Evolutionary conservation across 805 yeast genomes (phyloP).

Genomic region (Candida sanyiensis): DNA sequence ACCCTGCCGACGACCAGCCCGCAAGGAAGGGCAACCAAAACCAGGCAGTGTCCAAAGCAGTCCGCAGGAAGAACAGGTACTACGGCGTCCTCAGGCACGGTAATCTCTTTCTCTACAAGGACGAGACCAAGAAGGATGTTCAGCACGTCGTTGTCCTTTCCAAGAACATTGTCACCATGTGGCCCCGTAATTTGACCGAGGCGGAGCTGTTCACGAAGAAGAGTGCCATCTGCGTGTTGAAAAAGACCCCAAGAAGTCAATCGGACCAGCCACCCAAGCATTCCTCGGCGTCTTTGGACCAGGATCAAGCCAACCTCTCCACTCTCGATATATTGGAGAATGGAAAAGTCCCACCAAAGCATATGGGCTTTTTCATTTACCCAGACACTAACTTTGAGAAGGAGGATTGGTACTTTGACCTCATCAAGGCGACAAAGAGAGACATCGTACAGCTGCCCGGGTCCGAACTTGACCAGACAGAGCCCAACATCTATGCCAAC

Average conservation of each 20-base stretch:
- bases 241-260: slow-evolving; percentile 32
- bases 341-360: slow-evolving; percentile 27
- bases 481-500: slow-evolving; percentile 63
- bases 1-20: slow-evolving; percentile 3
- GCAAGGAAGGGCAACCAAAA: slow-evolving; percentile 10
- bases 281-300: slow-evolving; percentile 23
- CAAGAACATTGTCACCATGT: slow-evolving; percentile 63
- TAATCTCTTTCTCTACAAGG: slow-evolving; percentile 77
- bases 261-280: slow-evolving; percentile 30
- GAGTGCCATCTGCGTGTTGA: slow-evolving; percentile 70
- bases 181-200: slow-evolving; percentile 79
- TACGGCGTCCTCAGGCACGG: slow-evolving; percentile 80
- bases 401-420: slow-evolving; percentile 89
- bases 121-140: slow-evolving; percentile 57
- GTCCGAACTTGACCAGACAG: slow-evolving; percentile 31
- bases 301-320: slow-evolving; percentile 11
- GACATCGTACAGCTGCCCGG: slow-evolving; percentile 20
- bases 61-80: slow-evolving; percentile 51
- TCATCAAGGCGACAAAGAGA: slow-evolving; percentile 68
- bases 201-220: slow-evolving; percentile 76
- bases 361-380: slow-evolving; percentile 52
- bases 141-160: slow-evolving; percentile 75
- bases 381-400: slow-evolving; percentile 75
- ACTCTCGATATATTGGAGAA: slow-evolving; percentile 21
- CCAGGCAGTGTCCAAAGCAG: slow-evolving; percentile 28